Evolutionary conservation across 306 rosid genomes (phyloP), one percentile per base, ranked within the genome.

Genomic region (Notholithocarpus densiflorus): DNA sequence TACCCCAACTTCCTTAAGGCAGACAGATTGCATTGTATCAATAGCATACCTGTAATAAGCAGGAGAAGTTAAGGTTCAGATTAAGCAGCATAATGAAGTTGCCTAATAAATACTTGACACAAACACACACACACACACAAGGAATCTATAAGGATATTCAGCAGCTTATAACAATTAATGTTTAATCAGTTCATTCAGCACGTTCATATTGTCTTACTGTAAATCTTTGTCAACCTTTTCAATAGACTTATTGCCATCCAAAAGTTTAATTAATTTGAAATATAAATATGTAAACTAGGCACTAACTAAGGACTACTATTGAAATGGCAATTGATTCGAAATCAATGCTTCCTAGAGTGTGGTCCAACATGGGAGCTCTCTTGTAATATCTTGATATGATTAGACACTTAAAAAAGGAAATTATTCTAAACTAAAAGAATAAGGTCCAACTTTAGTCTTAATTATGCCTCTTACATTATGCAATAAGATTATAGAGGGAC

Each of bases 21-120:
- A 95, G 80, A 81, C 80, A 21, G 90, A 88, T 89, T 95, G 98
- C 98, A 95, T 92, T 4, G 90, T 85, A 64, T 95, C 98, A 85
- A 95, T 87, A 61, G 86, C 92, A 87, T 88, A 87, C 84, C 98
- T 95, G 89, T 32, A 5, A 0, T 32, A 29, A 64, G 45, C 70
- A 0, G 43, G 21, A 20, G 23, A 31, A 64, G 18, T 64, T 5
- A 64, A 64, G 70, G 18, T 64, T 14, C 0, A 40, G 45, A 8
- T 40, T 40, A 40, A 8, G 45, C 2, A 37, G 2, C 10, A 19
- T 24, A 61, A 61, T 1, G 40, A 26, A 61, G 20, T 27, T 26
- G 17, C 68, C 68, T 5, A 24, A 29, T 12, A 27, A 64, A 26
- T 11, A 27, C 43, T 64, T 65, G 1, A 65, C 1, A 13, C 17